A percentile compares a stretch with the other conserved stretches of the same genome.
These are phyloP conservation scores for Hypomontagnella submonticulosa DNA, from an alignment of 495 filamentous ascomycete genomes.

Conservation along the genomic window DNA sequence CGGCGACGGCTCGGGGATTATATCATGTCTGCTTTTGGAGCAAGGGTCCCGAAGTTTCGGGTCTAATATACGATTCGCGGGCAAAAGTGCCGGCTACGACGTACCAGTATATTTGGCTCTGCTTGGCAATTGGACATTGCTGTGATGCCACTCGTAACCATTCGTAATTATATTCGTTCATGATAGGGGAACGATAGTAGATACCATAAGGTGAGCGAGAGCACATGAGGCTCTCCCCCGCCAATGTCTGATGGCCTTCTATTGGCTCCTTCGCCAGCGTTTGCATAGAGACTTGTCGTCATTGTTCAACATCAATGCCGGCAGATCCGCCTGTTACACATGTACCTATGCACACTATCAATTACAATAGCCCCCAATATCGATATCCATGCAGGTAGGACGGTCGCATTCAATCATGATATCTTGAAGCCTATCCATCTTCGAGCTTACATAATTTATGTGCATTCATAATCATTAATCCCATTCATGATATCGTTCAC, in stretches of 20 bases:
- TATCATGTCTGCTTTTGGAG: constrained; percentile 34
- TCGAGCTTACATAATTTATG: background rate
- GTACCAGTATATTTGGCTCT: constrained; percentile 8
- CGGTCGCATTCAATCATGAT: background rate
- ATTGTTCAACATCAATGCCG: constrained; percentile 26
- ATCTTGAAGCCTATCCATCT: no score
- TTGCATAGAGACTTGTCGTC: constrained; percentile 9
- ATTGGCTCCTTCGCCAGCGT: constrained; percentile 26
- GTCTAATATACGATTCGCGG: constrained; percentile 38
- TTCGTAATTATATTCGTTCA: background rate
- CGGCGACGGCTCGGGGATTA: constrained; percentile 21
- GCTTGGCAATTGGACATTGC: background rate
- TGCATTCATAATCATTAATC: background rate
- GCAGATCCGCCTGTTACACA: constrained; percentile 24
- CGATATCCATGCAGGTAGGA: no score
- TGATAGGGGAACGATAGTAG: background rate
- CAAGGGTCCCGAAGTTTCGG: constrained; percentile 16
- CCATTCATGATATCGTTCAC: background rate
- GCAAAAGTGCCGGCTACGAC: constrained; percentile 15
- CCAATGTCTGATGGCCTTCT: constrained; percentile 1
- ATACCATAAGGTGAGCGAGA: background rate
- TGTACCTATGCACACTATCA: constrained; percentile 23
- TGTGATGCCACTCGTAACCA: constrained; percentile 13
- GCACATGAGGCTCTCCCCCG: constrained; percentile 17
- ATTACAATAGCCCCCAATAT: background rate